Percentiles rank a stretch among this genome's conserved stretches.
phyloP scores from a whole-genome alignment of 2,329 filamentous ascomycete species.

The Fusarium irregulare region DNA sequence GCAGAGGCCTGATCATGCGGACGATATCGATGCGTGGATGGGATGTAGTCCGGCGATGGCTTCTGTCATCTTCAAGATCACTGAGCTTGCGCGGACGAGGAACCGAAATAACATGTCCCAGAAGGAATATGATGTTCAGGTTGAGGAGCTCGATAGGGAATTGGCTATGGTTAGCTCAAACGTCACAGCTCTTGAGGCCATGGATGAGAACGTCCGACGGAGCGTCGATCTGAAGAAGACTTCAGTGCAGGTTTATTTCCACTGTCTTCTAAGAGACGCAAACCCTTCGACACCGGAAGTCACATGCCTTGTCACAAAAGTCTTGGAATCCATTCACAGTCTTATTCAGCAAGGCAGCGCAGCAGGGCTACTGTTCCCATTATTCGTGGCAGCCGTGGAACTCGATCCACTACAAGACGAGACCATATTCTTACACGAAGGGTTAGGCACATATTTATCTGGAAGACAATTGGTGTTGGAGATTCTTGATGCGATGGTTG shows the following conservation, averaged over 20 bases:
- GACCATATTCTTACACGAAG: background rate
- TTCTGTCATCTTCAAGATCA: constrained; percentile 59
- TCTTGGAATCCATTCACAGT: constrained; percentile 11
- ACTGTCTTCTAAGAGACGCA: constrained; percentile 58
- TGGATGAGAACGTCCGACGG: constrained; percentile 38
- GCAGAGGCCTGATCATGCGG: constrained; percentile 43
- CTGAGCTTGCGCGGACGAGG: constrained; percentile 56
- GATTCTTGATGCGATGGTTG: constrained; percentile 51
- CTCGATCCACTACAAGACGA: constrained; percentile 35
- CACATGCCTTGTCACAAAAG: constrained; percentile 10
- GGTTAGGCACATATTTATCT: background rate
- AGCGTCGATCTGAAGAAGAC: constrained; percentile 51
- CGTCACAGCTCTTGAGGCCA: background rate
- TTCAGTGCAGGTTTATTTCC: constrained; percentile 58
- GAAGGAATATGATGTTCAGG: constrained; percentile 1
- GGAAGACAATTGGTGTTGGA: constrained; percentile 36
- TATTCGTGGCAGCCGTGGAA: constrained; percentile 42
- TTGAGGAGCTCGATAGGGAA: constrained; percentile 17
- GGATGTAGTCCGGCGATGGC: constrained; percentile 61
- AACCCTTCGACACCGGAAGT: constrained; percentile 49
- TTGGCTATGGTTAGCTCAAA: background rate
- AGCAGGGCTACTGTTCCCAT: constrained; percentile 34
- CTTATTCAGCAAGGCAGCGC: constrained; percentile 35
- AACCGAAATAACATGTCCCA: background rate
- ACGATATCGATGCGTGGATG: constrained; percentile 57